Conservation (phyloP, 2,329 filamentous ascomycete species). For the Drechslerella stenobrocha region DNA sequence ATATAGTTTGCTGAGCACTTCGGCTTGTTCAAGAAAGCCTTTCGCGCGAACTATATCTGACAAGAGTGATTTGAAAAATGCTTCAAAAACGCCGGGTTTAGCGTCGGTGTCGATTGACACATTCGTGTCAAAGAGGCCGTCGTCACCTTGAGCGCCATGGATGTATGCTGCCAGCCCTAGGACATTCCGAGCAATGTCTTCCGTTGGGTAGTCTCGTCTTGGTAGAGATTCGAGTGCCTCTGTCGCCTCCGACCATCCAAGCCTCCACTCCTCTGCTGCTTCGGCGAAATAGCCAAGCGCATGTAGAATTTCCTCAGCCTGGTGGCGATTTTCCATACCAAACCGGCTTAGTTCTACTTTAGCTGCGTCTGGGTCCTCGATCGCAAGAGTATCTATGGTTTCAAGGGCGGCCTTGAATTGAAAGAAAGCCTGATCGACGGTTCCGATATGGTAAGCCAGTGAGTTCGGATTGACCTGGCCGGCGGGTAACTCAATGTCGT, state of each 20-base stretch:
- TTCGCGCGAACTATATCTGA: neutral
- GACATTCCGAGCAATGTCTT: neutral
- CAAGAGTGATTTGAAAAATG: neutral
- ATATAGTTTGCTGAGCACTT: neutral
- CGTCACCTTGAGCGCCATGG: neutral
- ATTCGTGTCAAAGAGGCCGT: neutral
- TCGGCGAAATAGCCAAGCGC: too few relatives aligned
- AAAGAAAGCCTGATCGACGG: neutral
- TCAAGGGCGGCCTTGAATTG: neutral
- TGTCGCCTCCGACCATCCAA: neutral
- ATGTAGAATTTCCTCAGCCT: too few relatives aligned
- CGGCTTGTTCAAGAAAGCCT: neutral
- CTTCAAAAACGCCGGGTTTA: neutral
- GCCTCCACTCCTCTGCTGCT: too few relatives aligned
- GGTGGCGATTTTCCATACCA: neutral
- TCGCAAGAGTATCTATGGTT: neutral
- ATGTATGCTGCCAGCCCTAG: neutral
- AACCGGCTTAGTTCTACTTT: neutral
- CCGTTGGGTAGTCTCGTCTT: neutral
- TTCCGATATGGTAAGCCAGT: neutral
- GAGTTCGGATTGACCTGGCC: neutral
- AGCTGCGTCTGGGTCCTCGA: neutral
- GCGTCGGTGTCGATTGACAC: neutral
- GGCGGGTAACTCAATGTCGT: neutral
- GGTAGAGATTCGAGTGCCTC: neutral